A percentile compares a stretch with the other conserved stretches of the same genome.
These are phyloP conservation scores for Avicennia marina DNA, from an alignment of 257 asterid species.

Conservation along the genomic window DNA sequence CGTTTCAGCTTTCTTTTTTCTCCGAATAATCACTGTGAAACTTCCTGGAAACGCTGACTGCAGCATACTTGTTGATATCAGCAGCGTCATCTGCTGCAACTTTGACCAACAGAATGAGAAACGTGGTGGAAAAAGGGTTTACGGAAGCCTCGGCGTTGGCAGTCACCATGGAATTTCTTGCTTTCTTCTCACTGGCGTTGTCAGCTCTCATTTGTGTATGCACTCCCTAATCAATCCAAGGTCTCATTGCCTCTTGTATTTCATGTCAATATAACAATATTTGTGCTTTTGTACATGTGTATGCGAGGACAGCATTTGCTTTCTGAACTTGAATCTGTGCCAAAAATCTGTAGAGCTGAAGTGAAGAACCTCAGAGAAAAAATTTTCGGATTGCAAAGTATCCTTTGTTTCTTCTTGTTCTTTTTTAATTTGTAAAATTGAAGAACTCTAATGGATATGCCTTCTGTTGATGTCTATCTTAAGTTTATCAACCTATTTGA, in stretches of 20 bases:
- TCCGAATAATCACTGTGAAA: neutral
- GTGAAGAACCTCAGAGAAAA: too few relatives aligned
- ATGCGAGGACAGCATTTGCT: too few relatives aligned
- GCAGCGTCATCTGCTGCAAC: slow-evolving; percentile 92
- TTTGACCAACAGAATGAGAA: slow-evolving; percentile 70
- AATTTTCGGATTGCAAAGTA: too few relatives aligned
- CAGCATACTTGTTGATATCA: slow-evolving; percentile 75
- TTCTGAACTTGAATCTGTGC: too few relatives aligned
- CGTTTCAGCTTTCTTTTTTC: neutral
- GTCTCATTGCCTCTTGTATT: slow-evolving; percentile 35
- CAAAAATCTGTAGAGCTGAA: too few relatives aligned
- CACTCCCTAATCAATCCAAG: slow-evolving; percentile 62
- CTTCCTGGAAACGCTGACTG: slow-evolving; percentile 37
- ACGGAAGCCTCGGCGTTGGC: slow-evolving; percentile 87
- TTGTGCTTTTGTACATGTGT: too few relatives aligned
- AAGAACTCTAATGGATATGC: too few relatives aligned
- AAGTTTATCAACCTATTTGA: too few relatives aligned
- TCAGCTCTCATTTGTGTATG: slow-evolving; percentile 71
- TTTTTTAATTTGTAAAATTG: too few relatives aligned
- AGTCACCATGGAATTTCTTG: slow-evolving; percentile 71
- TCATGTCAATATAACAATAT: too few relatives aligned
- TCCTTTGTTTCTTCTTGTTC: too few relatives aligned
- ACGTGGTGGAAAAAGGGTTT: slow-evolving; percentile 65
- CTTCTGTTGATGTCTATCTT: too few relatives aligned
- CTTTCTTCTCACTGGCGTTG: slow-evolving; percentile 56